Evolutionary conservation across 176 grass and related monocot genomes (phyloP), one percentile per base, ranked within the genome.

Genomic region (Lolium multiflorum): DNA sequence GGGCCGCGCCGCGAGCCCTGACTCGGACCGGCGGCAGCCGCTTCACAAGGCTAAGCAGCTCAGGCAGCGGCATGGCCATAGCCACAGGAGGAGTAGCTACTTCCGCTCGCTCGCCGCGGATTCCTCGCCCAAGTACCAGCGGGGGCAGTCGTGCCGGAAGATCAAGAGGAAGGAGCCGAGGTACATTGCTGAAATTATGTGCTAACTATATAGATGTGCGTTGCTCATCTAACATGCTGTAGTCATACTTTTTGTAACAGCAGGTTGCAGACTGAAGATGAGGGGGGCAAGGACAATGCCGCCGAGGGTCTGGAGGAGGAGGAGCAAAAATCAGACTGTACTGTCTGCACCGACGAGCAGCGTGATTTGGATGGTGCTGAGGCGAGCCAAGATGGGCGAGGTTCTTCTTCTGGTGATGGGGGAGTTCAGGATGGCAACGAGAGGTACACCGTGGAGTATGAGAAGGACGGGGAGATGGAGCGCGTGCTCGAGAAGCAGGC

Each of bases 131-230:
- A 98, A 96, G 39, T 96, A 98, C 79, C 90, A 92, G 11, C 86
- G 78, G 14, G 97, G 92, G 18, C 94, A 96, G 77, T 98, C 97
- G 49, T 99, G 97, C 87, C 82, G 97, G 75, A 99, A 93, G 89
- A 87, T 96, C 75, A 93, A 92, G 86, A 79, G 60, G 41, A 98
- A 93, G 83, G 93, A 98, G 76, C 63, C 89, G 56, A 91, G 92
- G 94, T 99, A 68, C 71, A 83, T 63, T 46, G 80, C 60, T 66
- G 24, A 31, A 50, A 54, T 81, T 52, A 11, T 17, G 15, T 74
- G 80, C 50, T 77, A 13, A 31, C 7, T 35, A 3, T 60, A 44
- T 82, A 37, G 7, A 4, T 50, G 55, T 61, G 48, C 46, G 44
- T 41, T 82, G 11, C 24, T n/a, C 28, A 60, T 78, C 79, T 83